Percentiles rank a stretch among this genome's conserved stretches.
Evolutionary conservation across 2,329 filamentous ascomycete species (phyloP).

Genomic region (Venturia aucupariae): DNA sequence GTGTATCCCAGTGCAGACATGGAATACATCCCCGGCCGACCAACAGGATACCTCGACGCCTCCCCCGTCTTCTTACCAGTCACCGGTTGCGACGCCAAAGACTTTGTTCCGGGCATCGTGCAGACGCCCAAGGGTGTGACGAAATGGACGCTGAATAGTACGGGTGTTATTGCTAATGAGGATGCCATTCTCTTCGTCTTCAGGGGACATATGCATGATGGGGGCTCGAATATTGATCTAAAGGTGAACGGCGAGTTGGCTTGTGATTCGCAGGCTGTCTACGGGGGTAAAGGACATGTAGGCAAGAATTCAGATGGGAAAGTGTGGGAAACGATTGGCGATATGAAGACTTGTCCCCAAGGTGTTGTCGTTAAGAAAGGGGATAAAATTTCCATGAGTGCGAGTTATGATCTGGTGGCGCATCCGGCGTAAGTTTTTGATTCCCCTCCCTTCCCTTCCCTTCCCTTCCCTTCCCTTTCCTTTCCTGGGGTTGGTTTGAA

Average conservation of each 20-base stretch:
- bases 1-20: conserved; percentile 9
- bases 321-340: conserved; percentile 7
- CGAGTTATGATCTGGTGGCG: conserved; percentile 11
- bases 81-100: not conserved
- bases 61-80: conserved; percentile 7
- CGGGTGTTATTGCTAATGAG: conserved; percentile 2
- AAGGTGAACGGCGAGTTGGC: conserved; percentile 8
- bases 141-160: conserved; percentile 3
- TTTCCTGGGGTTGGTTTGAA: not conserved
- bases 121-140: not conserved
- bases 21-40: conserved; percentile 10
- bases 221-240: not conserved
- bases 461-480: not conserved
- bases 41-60: conserved; percentile 3
- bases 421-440: conserved; percentile 11
- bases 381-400: conserved; percentile 9
- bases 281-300: conserved; percentile 6
- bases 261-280: conserved; percentile 11
- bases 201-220: conserved; percentile 13
- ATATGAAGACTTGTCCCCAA: conserved; percentile 8
- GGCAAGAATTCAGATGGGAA: conserved; percentile 2
- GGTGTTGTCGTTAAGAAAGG: conserved; percentile 11
- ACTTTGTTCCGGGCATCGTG: not conserved
- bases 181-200: conserved; percentile 8
- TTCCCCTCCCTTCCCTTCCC: not conserved